phyloP scores from a whole-genome alignment of 345 rosid species.

The Balakata baccata region DNA sequence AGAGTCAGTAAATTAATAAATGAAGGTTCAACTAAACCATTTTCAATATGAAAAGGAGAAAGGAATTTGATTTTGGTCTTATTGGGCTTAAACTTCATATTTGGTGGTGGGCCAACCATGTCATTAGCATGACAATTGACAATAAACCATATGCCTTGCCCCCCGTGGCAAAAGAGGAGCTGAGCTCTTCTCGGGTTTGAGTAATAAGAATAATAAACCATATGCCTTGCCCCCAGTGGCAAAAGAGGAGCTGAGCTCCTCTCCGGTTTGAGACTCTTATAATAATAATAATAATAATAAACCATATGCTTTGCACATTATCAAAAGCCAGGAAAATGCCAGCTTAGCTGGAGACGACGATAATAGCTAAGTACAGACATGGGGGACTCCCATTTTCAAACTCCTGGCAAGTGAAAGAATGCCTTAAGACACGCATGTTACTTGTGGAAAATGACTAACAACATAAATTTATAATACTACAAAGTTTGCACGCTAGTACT shows the following conservation, averaged over 20 bases:
- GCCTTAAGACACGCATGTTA: background rate
- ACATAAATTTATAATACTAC: background rate
- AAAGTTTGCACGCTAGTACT: background rate
- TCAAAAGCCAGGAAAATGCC: background rate
- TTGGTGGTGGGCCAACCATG: background rate
- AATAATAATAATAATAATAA: too few relatives aligned
- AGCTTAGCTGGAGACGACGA: conserved; percentile 4
- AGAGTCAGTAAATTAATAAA: too few relatives aligned
- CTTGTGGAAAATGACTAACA: background rate
- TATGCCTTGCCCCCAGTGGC: too few relatives aligned
- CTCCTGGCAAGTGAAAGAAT: background rate
- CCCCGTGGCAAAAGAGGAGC: too few relatives aligned
- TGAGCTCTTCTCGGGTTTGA: too few relatives aligned
- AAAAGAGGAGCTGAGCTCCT: too few relatives aligned
- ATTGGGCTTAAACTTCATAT: background rate
- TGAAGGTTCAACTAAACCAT: background rate
- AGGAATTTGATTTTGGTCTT: background rate
- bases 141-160: background rate
- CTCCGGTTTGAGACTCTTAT: too few relatives aligned
- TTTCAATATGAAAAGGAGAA: background rate
- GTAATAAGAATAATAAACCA: too few relatives aligned
- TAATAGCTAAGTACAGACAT: background rate
- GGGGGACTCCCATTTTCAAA: background rate
- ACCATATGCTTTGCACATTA: background rate
- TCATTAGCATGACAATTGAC: too few relatives aligned